Percentiles rank a stretch among this genome's conserved stretches.
Conservation (phyloP, 169 alveolate genomes). For the Cryptosporidium bovis region DNA sequence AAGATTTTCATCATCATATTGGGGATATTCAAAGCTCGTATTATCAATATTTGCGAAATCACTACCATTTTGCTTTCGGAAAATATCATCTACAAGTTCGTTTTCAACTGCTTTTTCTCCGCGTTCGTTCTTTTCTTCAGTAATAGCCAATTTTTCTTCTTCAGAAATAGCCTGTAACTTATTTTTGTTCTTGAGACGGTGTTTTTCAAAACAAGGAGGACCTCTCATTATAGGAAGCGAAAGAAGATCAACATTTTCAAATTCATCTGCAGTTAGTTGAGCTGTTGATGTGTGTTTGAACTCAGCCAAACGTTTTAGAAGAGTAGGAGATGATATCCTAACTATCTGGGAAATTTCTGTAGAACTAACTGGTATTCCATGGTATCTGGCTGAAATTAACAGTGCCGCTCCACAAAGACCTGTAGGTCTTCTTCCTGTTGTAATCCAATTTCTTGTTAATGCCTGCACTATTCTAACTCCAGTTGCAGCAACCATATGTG, state of each 20-base stretch:
- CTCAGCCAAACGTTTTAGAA: slow-evolving; percentile 94
- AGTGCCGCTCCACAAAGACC: slow-evolving; percentile 99
- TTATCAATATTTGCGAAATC: slow-evolving; percentile 38
- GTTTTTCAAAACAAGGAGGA: slow-evolving; percentile 85
- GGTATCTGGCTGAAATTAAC: slow-evolving; percentile 96
- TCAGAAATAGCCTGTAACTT: slow-evolving; percentile 74
- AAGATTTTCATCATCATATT: slow-evolving; percentile 69
- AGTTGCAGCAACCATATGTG: slow-evolving; percentile 91
- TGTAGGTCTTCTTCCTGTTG: slow-evolving; percentile 98
- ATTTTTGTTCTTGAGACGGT: slow-evolving; percentile 69
- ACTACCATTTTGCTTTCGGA: slow-evolving; percentile 23
- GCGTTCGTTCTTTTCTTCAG: neutral
- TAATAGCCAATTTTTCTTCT: slow-evolving; percentile 70
- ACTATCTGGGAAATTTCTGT: slow-evolving; percentile 92
- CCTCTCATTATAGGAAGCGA: slow-evolving; percentile 84
- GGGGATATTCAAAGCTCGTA: neutral
- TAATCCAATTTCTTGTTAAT: slow-evolving; percentile 97
- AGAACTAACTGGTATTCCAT: slow-evolving; percentile 89
- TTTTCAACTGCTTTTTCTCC: slow-evolving; percentile 9
- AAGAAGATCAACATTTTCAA: slow-evolving; percentile 87
- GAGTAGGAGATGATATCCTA: slow-evolving; percentile 94
- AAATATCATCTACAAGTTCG: slow-evolving; percentile 18
- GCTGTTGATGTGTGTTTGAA: slow-evolving; percentile 93
- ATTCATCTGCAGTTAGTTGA: slow-evolving; percentile 89
- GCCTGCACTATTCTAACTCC: slow-evolving; percentile 96